These are phyloP conservation scores for Apiospora koreana DNA, from an alignment of 2,329 filamentous ascomycete genomes.

Conservation along the genomic window DNA sequence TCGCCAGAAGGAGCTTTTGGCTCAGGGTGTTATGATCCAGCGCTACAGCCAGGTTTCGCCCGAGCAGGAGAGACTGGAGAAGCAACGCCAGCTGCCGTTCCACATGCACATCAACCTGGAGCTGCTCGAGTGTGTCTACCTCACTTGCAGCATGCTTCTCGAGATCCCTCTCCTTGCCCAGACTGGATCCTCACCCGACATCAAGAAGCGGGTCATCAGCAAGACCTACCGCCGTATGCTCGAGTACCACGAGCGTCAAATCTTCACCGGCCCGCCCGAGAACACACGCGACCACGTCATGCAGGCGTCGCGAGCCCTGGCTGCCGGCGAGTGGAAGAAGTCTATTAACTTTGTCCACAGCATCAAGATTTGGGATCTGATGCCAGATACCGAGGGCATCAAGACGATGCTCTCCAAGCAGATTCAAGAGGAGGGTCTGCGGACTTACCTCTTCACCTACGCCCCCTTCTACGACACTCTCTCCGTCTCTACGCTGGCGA, in stretches of 20 bases:
- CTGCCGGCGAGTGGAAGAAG: constrained; percentile 98
- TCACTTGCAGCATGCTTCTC: constrained; percentile 98
- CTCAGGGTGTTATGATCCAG: constrained; percentile 98
- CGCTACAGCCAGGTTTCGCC: constrained; percentile 94
- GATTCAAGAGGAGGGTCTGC: constrained; percentile 97
- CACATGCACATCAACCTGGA: constrained; percentile 99
- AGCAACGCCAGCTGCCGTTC: constrained; percentile 96
- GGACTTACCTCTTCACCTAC: constrained; percentile 99
- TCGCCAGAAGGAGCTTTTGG: constrained; percentile 94
- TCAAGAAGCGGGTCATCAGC: constrained; percentile 97
- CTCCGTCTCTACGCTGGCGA: constrained; percentile 77
- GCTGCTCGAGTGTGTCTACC: constrained; percentile 95
- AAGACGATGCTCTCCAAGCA: constrained; percentile 97
- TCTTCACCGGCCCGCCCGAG: constrained; percentile 97
- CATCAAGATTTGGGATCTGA: constrained; percentile 99
- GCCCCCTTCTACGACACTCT: constrained; percentile 99
- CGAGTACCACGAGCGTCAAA: constrained; percentile 98
- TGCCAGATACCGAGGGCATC: constrained; percentile 89
- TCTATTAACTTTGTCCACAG: constrained; percentile 89
- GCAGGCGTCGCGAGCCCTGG: constrained; percentile 96
- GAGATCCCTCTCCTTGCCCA: constrained; percentile 97
- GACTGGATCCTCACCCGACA: constrained; percentile 92
- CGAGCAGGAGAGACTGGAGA: constrained; percentile 95
- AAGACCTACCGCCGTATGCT: constrained; percentile 99
- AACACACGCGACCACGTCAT: constrained; percentile 99